Evolutionary conservation across 2,329 filamentous ascomycete genomes (phyloP).

Genomic region (Golovinomyces cichoracearum): DNA sequence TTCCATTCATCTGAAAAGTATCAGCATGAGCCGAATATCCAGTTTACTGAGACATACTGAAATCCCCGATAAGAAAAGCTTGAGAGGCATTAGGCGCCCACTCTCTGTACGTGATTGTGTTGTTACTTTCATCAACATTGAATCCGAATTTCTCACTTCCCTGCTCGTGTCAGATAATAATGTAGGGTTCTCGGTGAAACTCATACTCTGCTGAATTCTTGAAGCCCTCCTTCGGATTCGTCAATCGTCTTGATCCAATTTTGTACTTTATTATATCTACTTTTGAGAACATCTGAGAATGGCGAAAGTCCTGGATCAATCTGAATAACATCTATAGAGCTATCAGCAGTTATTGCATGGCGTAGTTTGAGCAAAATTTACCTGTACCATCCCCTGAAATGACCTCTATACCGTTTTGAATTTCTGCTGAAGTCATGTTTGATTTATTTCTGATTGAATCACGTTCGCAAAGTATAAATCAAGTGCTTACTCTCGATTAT

Average conservation of each 20-base stretch:
- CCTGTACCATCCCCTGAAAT: constrained; percentile 42
- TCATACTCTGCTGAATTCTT: constrained; percentile 64
- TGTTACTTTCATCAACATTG: constrained; percentile 44
- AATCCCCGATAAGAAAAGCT: constrained; percentile 77
- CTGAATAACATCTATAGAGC: constrained; percentile 44
- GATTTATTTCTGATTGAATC: not conserved
- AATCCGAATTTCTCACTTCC: constrained; percentile 72
- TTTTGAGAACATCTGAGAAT: constrained; percentile 51
- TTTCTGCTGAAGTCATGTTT: not conserved
- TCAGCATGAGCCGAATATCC: constrained; percentile 4
- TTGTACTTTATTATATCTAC: constrained; percentile 53
- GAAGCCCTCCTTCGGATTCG: constrained; percentile 61
- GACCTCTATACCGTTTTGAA: not conserved
- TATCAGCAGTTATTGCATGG: constrained; percentile 5
- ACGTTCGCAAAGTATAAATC: too few species aligned
- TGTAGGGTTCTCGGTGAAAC: not conserved
- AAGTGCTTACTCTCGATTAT: too few species aligned
- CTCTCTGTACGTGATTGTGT: constrained; percentile 75
- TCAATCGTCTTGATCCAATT: constrained; percentile 70
- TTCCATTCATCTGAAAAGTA: constrained; percentile 51
- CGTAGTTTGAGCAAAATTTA: constrained; percentile 16
- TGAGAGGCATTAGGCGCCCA: constrained; percentile 79
- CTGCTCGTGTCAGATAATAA: constrained; percentile 20
- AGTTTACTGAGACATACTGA: constrained; percentile 32
- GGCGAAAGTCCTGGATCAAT: constrained; percentile 78